Conservation (phyloP, 345 rosid genomes). For the Murraya koenigii region DNA sequence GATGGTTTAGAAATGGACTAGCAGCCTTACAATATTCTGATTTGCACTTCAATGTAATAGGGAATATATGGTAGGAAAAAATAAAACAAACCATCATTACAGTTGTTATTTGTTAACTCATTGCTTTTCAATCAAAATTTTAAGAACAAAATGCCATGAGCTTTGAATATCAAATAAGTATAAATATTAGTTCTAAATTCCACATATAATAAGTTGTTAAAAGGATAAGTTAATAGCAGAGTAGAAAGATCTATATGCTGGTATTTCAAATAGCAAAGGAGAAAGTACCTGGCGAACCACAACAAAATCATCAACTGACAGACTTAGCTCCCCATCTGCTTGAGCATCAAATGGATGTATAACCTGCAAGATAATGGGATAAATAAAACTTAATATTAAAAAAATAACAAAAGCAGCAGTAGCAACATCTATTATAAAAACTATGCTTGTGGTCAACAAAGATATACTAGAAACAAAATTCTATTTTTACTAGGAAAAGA, state of each 20-base stretch:
- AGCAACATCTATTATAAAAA: not conserved
- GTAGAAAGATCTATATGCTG: not conserved
- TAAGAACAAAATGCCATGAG: not conserved
- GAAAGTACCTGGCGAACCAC: slow-evolving; percentile 73
- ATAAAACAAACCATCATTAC: not conserved
- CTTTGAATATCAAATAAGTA: not conserved
- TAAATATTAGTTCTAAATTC: not conserved
- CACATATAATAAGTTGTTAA: not conserved
- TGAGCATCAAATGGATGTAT: slow-evolving; percentile 90
- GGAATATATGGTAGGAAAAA: not conserved
- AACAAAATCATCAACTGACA: slow-evolving; percentile 70
- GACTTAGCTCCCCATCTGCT: slow-evolving; percentile 79
- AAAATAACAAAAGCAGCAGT: not conserved
- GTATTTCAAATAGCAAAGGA: not conserved
- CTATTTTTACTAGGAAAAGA: not conserved
- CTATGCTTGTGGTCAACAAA: not conserved
- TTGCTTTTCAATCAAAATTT: not conserved
- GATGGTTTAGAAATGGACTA: not conserved
- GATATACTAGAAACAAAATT: not conserved
- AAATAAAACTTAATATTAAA: not conserved
- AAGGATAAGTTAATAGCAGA: not conserved
- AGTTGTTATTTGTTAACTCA: not conserved
- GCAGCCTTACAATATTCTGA: not conserved
- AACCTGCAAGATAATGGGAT: slow-evolving; percentile 39
- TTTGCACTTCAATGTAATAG: not conserved